Evolutionary conservation across 1,284 basidiomycete species (phyloP), one percentile per base, ranked within the genome.

Genomic region (Cerioporus squamosus): DNA sequence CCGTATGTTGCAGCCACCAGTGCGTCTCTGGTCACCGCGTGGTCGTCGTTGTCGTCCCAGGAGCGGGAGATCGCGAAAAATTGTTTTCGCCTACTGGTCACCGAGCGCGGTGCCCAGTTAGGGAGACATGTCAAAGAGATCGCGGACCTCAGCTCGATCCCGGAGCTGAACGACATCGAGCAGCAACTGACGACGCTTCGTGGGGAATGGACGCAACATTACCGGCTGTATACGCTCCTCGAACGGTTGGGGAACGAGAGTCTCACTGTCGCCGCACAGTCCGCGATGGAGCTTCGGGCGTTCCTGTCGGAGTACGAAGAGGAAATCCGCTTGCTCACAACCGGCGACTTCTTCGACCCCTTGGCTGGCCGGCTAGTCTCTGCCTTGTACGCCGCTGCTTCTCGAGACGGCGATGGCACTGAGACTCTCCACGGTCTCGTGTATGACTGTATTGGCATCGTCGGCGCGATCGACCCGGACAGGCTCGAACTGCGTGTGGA

Each of bases 401-500:
- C 86, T 45, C 84, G 93, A 14, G 94, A 96, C 62, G 88, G 86
- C 10, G 91, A 94, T 51, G 90, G 85, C 6, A 84, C 85, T 3
- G 87, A 94, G 55, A 70, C 81, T 6, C 70, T 95, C 39, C 85
- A 86, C 18, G 76, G 86, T 43, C 74, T 92, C 18, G 88, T 92
- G 0, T 95, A 93, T 68, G 93, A 97, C 69, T 98, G 95, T 71
- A 86, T 99, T 51, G 95, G 97, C 1, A 84, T 94, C n/a, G 75
- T 99, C 5, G 97, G 97, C 6, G 97, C 97, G 1, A 83, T 97
- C 18, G 97, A 99, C 75, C 96, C 97, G 0, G 97, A 99, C 77
- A 86, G 97, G 55, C 91, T 94, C 69, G 91, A 94, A 62, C 79
- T 93, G 42, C 76, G 77, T 5, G 72, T 81, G 39, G 81, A 82